Conservation (phyloP, 2,329 filamentous ascomycete genomes). For the Teratosphaeria gauchensis region DNA sequence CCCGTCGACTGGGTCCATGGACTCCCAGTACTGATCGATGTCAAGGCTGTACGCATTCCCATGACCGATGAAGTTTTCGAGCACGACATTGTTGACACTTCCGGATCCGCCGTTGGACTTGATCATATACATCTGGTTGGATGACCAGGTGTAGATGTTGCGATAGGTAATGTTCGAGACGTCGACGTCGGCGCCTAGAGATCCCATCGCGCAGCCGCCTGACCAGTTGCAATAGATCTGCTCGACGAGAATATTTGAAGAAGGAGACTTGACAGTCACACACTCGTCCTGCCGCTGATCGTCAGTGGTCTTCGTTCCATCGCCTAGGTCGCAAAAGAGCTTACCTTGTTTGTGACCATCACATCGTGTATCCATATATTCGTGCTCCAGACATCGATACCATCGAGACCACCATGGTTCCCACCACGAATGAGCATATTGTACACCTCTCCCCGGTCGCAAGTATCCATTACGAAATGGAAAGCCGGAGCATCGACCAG, state of each 20-base stretch:
- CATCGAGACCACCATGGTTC: constrained; percentile 45
- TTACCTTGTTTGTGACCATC: constrained; percentile 50
- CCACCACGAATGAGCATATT: constrained; percentile 47
- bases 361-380: constrained; percentile 52
- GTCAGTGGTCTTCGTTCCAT: neutral
- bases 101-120: constrained; percentile 51
- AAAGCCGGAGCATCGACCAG: constrained; percentile 43
- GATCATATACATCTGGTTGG: constrained; percentile 52
- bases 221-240: constrained; percentile 54
- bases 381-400: constrained; percentile 44
- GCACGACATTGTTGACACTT: constrained; percentile 38
- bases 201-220: constrained; percentile 50
- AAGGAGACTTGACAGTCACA: constrained; percentile 46
- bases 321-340: neutral
- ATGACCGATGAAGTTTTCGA: constrained; percentile 53
- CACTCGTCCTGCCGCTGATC: constrained; percentile 37
- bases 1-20: constrained; percentile 33
- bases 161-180: constrained; percentile 46
- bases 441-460: constrained; percentile 44
- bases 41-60: constrained; percentile 49
- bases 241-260: constrained; percentile 48
- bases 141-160: constrained; percentile 50
- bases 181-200: constrained; percentile 39
- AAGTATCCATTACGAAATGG: constrained; percentile 43
- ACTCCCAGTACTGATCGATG: constrained; percentile 46